Evolutionary conservation across 1,284 basidiomycete genomes (phyloP), one percentile per base, ranked within the genome.

Genomic region (Marasmius oreades): DNA sequence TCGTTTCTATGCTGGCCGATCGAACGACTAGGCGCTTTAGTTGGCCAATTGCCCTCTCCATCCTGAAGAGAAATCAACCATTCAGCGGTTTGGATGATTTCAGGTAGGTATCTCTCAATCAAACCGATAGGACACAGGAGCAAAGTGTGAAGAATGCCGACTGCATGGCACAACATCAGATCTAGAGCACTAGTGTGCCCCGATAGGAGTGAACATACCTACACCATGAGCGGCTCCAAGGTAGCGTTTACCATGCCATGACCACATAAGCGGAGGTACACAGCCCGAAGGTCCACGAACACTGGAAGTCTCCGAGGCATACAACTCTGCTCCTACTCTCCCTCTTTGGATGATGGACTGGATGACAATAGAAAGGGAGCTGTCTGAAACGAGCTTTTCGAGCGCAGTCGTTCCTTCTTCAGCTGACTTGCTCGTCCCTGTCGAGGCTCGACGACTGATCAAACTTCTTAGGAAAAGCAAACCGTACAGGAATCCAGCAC

Each of bases 171-270:
- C 7, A 28, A 51, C 28, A 47, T 31, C 10, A 10, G 28, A 4
- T 31, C 28, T 10, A 10, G 28, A 31, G 4, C 10, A 18, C 23
- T 44, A 18, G 18, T n/a, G 52, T 18, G 10, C 10, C 28, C 10
- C 28, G 10, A 10, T 31, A 39, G 16, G n/a, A 12, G 5, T 36
- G 1, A 26, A 70, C 78, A 53, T 55, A 79, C 81, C 78, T 54
- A 81, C 70, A 18, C 82, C 82, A 67, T 84, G 81, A 5, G 79
- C 80, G 11, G 69, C 80, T 50, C 82, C 82, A 2, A 84, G 66
- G 61, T 84, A 84, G 22, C 76, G 69, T 62, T 77, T 80, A 16
- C 72, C 70, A 60, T 80, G 77, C 81, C 81, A 83, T 8, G 67
- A 70, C 82, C 81, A 84, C 80, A 82, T 82, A 31, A 83, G 69